Conservation (phyloP, 176 grass and related monocot genomes). For the Chloris gayana region DNA sequence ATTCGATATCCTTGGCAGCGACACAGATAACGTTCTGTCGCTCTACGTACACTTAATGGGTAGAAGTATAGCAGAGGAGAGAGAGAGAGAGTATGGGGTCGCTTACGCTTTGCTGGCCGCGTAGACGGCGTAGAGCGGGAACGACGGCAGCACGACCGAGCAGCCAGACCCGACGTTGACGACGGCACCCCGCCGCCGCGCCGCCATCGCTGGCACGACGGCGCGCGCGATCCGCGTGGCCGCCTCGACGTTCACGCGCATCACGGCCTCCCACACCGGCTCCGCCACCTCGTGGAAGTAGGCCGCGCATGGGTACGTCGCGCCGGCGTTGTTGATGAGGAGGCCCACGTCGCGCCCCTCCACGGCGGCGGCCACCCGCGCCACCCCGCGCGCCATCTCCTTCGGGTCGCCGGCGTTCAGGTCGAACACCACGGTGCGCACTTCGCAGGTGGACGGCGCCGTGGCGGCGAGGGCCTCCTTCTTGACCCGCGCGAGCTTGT, state of each 20-base stretch:
- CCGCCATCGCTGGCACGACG: constrained; percentile 49
- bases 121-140: constrained; percentile 69
- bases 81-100: no score
- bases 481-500: constrained; percentile 49
- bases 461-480: not conserved
- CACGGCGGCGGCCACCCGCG: constrained; percentile 27
- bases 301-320: constrained; percentile 53
- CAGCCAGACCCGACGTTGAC: constrained; percentile 63
- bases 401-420: constrained; percentile 19
- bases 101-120: constrained; percentile 51
- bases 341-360: constrained; percentile 54
- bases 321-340: constrained; percentile 74
- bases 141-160: constrained; percentile 45
- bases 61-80: no score
- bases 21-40: no score
- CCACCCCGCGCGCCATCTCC: constrained; percentile 21
- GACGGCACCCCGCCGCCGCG: constrained; percentile 46
- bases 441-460: constrained; percentile 26
- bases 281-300: constrained; percentile 64
- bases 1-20: not conserved
- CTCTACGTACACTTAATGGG: no score
- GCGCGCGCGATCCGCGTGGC: constrained; percentile 51
- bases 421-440: constrained; percentile 55
- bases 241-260: constrained; percentile 63
- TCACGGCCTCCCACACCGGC: constrained; percentile 38